Conservation (phyloP, 179 eudicot species). For the Beta corolliflora region DNA sequence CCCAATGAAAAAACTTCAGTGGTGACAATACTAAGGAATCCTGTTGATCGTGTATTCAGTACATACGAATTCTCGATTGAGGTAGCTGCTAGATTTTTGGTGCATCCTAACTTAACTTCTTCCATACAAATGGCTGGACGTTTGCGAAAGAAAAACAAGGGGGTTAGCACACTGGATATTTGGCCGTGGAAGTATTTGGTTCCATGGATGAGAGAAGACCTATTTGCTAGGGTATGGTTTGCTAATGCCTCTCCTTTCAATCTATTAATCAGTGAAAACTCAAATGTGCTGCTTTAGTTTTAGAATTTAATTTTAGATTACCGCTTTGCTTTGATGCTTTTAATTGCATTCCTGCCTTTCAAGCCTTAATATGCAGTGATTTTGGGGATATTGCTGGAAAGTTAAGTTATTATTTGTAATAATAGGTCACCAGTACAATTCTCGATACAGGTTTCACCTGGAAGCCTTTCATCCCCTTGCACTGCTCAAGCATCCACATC, state of each 20-base stretch:
- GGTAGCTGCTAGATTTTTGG: constrained; percentile 93
- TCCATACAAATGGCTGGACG: constrained; percentile 55
- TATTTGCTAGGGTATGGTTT: constrained; percentile 80
- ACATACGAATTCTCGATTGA: constrained; percentile 92
- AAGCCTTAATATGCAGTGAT: neutral
- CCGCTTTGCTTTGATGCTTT: neutral
- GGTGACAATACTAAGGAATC: constrained; percentile 87
- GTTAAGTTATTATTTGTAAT: neutral
- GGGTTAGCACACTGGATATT: constrained; percentile 81
- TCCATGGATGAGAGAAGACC: constrained; percentile 99
- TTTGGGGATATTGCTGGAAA: neutral
- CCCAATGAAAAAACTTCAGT: constrained; percentile 75
- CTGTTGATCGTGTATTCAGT: constrained; percentile 93
- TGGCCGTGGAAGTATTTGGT: constrained; percentile 99
- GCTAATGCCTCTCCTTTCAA: neutral
- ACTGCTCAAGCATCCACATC: neutral
- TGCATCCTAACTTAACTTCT: constrained; percentile 89
- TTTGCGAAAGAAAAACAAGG: constrained; percentile 51
- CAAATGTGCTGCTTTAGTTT: neutral
- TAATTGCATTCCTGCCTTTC: neutral
- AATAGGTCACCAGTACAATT: neutral
- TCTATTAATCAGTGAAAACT: neutral
- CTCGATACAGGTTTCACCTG: neutral
- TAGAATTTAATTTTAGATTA: neutral
- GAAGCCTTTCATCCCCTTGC: neutral